Conservation (phyloP, 2,329 filamentous ascomycete genomes). For the Phaeoacremonium minimum region DNA sequence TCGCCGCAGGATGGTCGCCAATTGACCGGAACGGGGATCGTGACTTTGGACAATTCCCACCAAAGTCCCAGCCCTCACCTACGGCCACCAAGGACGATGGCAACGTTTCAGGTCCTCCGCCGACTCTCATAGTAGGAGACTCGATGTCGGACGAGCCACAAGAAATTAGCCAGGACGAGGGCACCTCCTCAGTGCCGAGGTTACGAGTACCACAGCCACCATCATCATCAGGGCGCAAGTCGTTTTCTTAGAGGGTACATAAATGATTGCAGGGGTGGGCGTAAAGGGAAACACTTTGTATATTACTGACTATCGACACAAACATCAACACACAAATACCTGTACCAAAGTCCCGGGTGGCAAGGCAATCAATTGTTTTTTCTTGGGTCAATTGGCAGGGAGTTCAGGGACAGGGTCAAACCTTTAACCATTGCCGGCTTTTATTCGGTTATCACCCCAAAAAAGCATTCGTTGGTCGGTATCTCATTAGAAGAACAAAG, state of each 20-base stretch:
- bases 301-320: no score
- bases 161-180: conserved; percentile 21
- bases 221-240: conserved; percentile 1
- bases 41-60: conserved; percentile 25
- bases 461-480: no score
- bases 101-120: conserved; percentile 8
- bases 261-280: no score
- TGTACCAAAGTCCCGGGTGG: no score
- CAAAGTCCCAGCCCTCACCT: conserved; percentile 22
- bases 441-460: no score
- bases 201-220: conserved; percentile 7
- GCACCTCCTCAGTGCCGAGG: conserved; percentile 18
- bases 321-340: no score
- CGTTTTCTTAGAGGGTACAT: not conserved
- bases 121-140: conserved; percentile 12
- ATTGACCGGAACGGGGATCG: conserved; percentile 44
- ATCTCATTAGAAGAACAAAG: no score
- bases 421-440: no score
- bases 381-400: no score
- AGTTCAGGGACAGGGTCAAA: no score
- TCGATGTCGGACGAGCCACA: conserved; percentile 28
- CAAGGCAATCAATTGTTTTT: no score
- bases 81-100: conserved; percentile 21
- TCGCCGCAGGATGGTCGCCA: conserved; percentile 74
- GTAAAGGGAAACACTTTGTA: no score